These are phyloP conservation scores for Dioscorea zingiberensis DNA, from an alignment of 106 monocot species.

Conservation along the genomic window DNA sequence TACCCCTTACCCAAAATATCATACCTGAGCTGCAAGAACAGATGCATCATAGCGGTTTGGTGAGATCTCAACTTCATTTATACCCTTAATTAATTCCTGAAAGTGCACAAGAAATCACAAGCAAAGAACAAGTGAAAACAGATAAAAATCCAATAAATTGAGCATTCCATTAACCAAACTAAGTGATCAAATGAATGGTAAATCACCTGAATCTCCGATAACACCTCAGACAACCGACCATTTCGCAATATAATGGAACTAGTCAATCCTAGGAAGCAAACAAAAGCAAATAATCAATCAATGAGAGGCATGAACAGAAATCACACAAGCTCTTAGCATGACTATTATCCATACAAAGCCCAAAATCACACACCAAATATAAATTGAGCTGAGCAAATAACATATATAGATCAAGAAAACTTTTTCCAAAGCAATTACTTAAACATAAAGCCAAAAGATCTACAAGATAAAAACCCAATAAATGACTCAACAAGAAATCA, in stretches of 20 bases:
- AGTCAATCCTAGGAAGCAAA: constrained; percentile 45
- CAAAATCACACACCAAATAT: too few relatives aligned
- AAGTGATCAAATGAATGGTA: not conserved
- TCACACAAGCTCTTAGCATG: too few relatives aligned
- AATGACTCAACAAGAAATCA: not conserved
- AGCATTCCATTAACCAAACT: not conserved
- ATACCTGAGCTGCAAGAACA: constrained; percentile 68
- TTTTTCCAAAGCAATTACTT: too few relatives aligned
- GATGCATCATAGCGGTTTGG: constrained; percentile 43
- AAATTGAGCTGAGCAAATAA: too few relatives aligned
- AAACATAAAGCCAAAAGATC: not conserved
- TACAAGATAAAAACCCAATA: too few relatives aligned
- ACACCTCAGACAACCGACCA: constrained; percentile 70
- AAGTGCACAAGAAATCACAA: not conserved
- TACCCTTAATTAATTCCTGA: constrained; percentile 47
- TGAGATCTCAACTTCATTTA: constrained; percentile 34
- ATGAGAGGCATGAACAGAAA: too few relatives aligned
- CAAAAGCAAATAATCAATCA: too few relatives aligned
- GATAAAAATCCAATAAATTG: too few relatives aligned
- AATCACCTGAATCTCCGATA: constrained; percentile 70
- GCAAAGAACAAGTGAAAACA: too few relatives aligned
- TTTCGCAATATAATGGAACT: constrained; percentile 71
- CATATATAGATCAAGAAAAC: too few relatives aligned
- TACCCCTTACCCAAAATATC: too few relatives aligned
- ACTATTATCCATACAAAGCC: too few relatives aligned